These are phyloP conservation scores for Pseudocercospora cruenta DNA, from an alignment of 2,329 filamentous ascomycete species.

Conservation along the genomic window DNA sequence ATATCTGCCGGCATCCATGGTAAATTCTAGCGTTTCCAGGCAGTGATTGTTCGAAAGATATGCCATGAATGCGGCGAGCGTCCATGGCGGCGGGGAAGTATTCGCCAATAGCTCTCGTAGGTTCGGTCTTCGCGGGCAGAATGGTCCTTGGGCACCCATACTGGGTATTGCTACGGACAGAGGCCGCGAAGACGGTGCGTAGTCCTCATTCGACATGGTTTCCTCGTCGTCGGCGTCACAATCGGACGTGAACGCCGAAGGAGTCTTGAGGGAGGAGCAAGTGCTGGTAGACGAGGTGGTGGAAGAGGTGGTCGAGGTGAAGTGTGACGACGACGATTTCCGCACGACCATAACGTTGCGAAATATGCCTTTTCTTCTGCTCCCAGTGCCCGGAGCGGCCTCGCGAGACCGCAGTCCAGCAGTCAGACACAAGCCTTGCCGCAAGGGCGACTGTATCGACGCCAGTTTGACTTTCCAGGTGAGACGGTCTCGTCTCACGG, in stretches of 20 bases:
- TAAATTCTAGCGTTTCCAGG: slow-evolving; percentile 94
- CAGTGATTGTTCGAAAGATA: slow-evolving; percentile 97
- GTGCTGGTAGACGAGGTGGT: slow-evolving; percentile 30
- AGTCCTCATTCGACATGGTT: slow-evolving; percentile 53
- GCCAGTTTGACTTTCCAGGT: slow-evolving; percentile 36
- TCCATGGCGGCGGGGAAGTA: slow-evolving; percentile 83
- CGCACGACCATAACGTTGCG: slow-evolving; percentile 37
- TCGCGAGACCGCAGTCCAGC: slow-evolving; percentile 22
- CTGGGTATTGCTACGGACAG: slow-evolving; percentile 55
- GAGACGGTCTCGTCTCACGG: slow-evolving; percentile 31
- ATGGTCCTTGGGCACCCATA: slow-evolving; percentile 49
- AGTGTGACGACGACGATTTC: slow-evolving; percentile 32
- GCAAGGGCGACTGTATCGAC: slow-evolving; percentile 37
- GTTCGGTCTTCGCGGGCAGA: slow-evolving; percentile 67
- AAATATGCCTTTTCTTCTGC: slow-evolving; percentile 30
- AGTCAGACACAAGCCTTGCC: slow-evolving; percentile 34
- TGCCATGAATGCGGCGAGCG: slow-evolving; percentile 89
- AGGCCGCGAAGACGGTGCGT: slow-evolving; percentile 44
- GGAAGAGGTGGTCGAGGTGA: slow-evolving; percentile 32
- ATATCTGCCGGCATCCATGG: slow-evolving; percentile 89
- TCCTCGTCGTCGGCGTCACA: slow-evolving; percentile 54
- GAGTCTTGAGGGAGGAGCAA: slow-evolving; percentile 28
- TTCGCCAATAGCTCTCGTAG: slow-evolving; percentile 88
- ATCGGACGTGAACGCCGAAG: slow-evolving; percentile 34
- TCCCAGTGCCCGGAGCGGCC: slow-evolving; percentile 20